A percentile compares a stretch with the other conserved stretches of the same genome.
Evolutionary conservation across 257 asterid genomes (phyloP).

Genomic region (Plantago major): DNA sequence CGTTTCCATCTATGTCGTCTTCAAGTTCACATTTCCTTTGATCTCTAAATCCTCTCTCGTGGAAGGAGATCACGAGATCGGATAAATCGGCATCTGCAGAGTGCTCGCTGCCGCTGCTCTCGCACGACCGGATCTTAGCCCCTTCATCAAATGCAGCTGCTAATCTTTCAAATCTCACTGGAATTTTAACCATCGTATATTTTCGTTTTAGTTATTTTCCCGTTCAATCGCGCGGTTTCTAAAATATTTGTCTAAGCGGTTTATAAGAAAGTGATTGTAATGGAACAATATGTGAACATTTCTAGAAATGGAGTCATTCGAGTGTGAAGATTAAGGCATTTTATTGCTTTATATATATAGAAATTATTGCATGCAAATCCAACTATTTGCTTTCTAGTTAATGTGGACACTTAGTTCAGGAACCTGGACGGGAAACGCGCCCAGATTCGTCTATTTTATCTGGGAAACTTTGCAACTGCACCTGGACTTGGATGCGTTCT

Average conservation of each 20-base stretch:
- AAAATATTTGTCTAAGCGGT: constrained; percentile 1
- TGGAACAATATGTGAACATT: constrained; percentile 19
- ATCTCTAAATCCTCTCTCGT: constrained; percentile 25
- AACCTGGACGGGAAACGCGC: too few relatives aligned
- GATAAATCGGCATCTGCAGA: constrained; percentile 38
- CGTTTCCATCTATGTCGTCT: constrained; percentile 9
- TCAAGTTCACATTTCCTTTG: neutral
- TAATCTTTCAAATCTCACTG: constrained; percentile 36
- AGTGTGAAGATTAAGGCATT: constrained; percentile 19
- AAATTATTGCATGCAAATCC: too few relatives aligned
- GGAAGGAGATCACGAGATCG: constrained; percentile 38
- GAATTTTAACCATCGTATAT: neutral
- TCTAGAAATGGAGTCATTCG: constrained; percentile 9
- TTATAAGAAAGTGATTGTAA: constrained; percentile 19
- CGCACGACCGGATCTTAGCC: constrained; percentile 27
- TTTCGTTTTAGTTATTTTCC: neutral
- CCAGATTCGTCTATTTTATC: too few relatives aligned
- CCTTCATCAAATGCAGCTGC: constrained; percentile 39
- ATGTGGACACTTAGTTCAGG: too few relatives aligned
- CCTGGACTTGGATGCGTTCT: too few relatives aligned
- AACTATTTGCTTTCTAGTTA: too few relatives aligned
- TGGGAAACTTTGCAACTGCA: too few relatives aligned
- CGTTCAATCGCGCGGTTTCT: too few relatives aligned
- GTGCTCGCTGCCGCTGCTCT: constrained; percentile 52
- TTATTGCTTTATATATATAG: neutral